phyloP scores from a whole-genome alignment of 768 basidiomycete genomes.

The Termitomyces sp. region DNA sequence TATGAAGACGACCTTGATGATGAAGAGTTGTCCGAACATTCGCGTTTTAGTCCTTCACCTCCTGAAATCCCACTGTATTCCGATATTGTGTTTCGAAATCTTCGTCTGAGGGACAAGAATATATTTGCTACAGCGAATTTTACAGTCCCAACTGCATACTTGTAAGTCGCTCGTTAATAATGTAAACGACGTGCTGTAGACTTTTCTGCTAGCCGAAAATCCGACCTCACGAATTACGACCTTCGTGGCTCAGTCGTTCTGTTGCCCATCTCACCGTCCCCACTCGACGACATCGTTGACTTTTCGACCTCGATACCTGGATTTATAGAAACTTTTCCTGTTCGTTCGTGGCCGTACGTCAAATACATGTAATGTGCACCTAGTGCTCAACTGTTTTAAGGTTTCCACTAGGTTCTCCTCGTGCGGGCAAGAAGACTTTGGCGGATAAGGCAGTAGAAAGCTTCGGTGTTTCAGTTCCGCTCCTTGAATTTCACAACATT shows the following conservation, averaged over 20 bases:
- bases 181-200: background rate
- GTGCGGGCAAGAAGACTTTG: conserved; percentile 14
- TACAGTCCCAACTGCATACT: conserved; percentile 23
- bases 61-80: conserved; percentile 16
- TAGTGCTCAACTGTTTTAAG: conserved; percentile 4
- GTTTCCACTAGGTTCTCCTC: conserved; percentile 19
- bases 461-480: conserved; percentile 28
- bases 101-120: conserved; percentile 22
- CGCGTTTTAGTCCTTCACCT: background rate
- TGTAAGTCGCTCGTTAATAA: conserved; percentile 17
- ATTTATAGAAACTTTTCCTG: conserved; percentile 19
- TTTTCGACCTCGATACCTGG: conserved; percentile 28
- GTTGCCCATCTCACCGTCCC: conserved; percentile 26
- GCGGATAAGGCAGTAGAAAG: conserved; percentile 27
- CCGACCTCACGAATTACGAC: conserved; percentile 23
- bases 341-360: conserved; percentile 25
- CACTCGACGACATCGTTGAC: conserved; percentile 21
- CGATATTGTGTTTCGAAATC: conserved; percentile 22
- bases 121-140: conserved; percentile 19
- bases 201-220: conserved; percentile 16
- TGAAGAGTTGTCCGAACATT: background rate
- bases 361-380: background rate
- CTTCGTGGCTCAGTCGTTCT: conserved; percentile 32
- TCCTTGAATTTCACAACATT: conserved; percentile 28
- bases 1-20: background rate